Conservation (phyloP, 371 early-diverging fungal species). For the Massospora cicadina region DNA sequence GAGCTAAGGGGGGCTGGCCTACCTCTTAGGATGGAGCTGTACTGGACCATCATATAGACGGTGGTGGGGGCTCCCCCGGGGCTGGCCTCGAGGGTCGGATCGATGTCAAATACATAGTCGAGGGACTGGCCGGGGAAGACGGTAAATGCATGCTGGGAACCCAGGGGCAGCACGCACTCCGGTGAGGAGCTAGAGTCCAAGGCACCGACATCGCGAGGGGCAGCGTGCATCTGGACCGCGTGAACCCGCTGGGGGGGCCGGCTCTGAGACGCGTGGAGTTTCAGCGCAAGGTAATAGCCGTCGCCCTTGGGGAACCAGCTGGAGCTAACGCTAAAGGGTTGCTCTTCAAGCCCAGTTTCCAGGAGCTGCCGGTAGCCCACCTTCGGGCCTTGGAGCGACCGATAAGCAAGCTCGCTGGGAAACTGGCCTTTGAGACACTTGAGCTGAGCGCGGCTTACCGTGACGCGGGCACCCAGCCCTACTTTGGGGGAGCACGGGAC, state of each 20-base stretch:
- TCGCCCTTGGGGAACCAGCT: not conserved
- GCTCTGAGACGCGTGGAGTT: not conserved
- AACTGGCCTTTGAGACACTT: no score
- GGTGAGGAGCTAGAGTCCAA: not conserved
- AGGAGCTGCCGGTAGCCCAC: not conserved
- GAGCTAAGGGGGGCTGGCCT: not conserved
- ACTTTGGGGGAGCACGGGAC: not conserved
- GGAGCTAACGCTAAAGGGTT: not conserved
- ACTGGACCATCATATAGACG: not conserved
- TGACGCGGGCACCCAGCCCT: not conserved
- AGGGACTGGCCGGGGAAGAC: not conserved
- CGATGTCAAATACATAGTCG: not conserved
- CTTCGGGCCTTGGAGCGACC: no score
- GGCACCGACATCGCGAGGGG: not conserved
- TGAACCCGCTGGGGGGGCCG: not conserved
- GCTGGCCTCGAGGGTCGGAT: not conserved
- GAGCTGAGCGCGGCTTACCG: no score
- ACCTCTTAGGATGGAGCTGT: not conserved
- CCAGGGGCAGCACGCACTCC: not conserved
- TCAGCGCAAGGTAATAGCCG: not conserved
- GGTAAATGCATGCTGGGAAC: not conserved
- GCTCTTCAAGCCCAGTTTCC: not conserved
- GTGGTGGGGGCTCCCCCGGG: not conserved
- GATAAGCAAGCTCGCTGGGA: no score
- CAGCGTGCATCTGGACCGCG: not conserved